Percentiles rank a stretch among this genome's conserved stretches.
Conservation (phyloP, 192 early-diverging fungal species). For the Coemansia sp. region DNA sequence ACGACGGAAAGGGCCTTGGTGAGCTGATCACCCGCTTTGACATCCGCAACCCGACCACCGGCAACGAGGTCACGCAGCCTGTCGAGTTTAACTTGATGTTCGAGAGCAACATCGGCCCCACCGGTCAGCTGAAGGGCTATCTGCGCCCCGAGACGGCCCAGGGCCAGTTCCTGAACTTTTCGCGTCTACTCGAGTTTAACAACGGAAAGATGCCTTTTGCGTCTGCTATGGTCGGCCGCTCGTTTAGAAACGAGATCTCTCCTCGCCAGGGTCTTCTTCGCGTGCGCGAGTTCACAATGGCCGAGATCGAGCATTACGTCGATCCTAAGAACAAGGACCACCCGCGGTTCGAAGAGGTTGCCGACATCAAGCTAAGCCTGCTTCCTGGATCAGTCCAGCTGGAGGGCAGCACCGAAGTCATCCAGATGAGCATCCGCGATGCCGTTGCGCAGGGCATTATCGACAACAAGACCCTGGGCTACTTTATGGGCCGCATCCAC, state of each 20-base stretch:
- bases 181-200: conserved; percentile 95
- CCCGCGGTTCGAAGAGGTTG: conserved; percentile 84
- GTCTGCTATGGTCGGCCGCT: conserved; percentile 95
- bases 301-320: conserved; percentile 99
- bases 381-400: conserved; percentile 79
- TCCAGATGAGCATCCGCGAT: conserved; percentile 81
- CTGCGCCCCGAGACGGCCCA: conserved; percentile 99
- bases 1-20: conserved; percentile 79
- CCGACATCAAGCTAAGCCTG: conserved; percentile 73
- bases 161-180: conserved; percentile 99
- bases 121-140: conserved; percentile 91
- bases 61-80: conserved; percentile 87
- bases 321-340: conserved; percentile 93
- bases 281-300: conserved; percentile 98
- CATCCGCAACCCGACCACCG: conserved; percentile 89
- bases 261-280: conserved; percentile 93
- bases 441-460: conserved; percentile 85
- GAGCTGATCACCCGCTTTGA: conserved; percentile 81
- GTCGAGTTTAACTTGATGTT: conserved; percentile 99
- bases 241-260: conserved; percentile 99
- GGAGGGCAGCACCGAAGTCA: conserved; percentile 70
- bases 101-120: conserved; percentile 95
- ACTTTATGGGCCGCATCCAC: conserved; percentile 96
- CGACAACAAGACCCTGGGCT: conserved; percentile 98
- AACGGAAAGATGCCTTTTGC: conserved; percentile 99